These are phyloP conservation scores for Pilobolus umbonatus DNA, from an alignment of 192 early-diverging fungal species.

Conservation along the genomic window DNA sequence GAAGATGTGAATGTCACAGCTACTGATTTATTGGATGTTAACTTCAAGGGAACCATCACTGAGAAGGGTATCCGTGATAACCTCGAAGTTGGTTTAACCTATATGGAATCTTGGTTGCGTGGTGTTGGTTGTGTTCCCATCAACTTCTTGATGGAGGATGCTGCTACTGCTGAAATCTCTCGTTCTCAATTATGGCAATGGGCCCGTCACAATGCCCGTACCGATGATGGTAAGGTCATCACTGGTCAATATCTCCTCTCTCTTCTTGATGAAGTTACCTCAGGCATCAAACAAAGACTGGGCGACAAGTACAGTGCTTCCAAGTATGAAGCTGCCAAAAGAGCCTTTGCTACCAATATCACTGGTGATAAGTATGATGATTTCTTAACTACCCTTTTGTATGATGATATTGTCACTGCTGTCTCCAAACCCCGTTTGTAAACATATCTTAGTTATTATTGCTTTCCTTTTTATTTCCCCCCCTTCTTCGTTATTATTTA, in stretches of 20 bases:
- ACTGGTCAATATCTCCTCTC: constrained; percentile 71
- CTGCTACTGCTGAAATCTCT: constrained; percentile 95
- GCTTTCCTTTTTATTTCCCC: not conserved
- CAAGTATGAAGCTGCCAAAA: constrained; percentile 63
- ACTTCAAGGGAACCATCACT: constrained; percentile 68
- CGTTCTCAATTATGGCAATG: constrained; percentile 97
- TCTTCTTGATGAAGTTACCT: constrained; percentile 79
- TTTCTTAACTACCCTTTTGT: constrained; percentile 89
- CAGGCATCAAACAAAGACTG: constrained; percentile 59
- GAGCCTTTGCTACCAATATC: constrained; percentile 67
- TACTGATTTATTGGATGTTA: constrained; percentile 74
- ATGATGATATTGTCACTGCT: constrained; percentile 72
- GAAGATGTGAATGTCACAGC: constrained; percentile 84
- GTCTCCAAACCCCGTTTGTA: constrained; percentile 25
- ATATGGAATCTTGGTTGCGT: constrained; percentile 94
- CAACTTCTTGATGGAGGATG: constrained; percentile 98
- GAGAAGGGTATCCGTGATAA: constrained; percentile 88
- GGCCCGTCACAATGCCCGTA: constrained; percentile 80
- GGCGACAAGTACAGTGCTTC: constrained; percentile 60
- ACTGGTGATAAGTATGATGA: constrained; percentile 83
- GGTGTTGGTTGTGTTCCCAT: constrained; percentile 95
- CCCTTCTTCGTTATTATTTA: not conserved
- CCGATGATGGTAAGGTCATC: constrained; percentile 72
- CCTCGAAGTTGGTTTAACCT: constrained; percentile 85
- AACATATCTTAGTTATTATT: not conserved